Percentiles rank a stretch among this genome's conserved stretches.
Evolutionary conservation across 1,139 yeast species (phyloP).

Genomic region (Taphrina wiesneri): DNA sequence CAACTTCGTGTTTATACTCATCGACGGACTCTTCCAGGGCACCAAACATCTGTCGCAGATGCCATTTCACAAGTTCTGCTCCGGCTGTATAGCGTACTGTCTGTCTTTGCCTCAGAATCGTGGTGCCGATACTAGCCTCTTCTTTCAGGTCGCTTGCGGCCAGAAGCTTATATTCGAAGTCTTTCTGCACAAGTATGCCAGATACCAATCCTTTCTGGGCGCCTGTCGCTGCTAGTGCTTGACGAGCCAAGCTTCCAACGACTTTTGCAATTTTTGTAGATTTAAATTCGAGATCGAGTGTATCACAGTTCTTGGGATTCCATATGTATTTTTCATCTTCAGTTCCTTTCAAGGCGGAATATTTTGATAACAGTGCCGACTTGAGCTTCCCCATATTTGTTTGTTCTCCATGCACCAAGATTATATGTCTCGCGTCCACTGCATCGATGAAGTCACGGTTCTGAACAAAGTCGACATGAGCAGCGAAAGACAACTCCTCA

Average conservation of each 20-base stretch:
- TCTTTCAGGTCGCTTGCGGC: constrained; percentile 86
- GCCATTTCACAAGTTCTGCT: constrained; percentile 79
- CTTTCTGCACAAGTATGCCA: constrained; percentile 90
- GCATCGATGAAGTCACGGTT: constrained; percentile 86
- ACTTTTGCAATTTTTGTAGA: constrained; percentile 74
- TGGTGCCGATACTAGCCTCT: constrained; percentile 81
- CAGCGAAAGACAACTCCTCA: constrained; percentile 98
- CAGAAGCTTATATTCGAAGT: constrained; percentile 79
- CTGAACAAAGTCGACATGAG: constrained; percentile 95
- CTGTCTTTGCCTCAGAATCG: constrained; percentile 80
- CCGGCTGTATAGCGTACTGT: constrained; percentile 76
- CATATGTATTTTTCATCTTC: constrained; percentile 88
- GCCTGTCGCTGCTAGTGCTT: constrained; percentile 33
- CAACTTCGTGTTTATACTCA: constrained; percentile 44
- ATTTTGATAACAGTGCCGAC: constrained; percentile 86
- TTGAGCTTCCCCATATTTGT: constrained; percentile 97
- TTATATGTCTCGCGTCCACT: constrained; percentile 70
- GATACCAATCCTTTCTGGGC: constrained; percentile 53
- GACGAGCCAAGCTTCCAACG: constrained; percentile 41
- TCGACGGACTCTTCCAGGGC: constrained; percentile 65
- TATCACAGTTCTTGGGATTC: constrained; percentile 90
- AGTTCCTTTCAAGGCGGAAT: constrained; percentile 76
- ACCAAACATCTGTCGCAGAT: constrained; percentile 94
- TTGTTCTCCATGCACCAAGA: constrained; percentile 93
- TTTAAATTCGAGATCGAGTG: constrained; percentile 70